Evolutionary conservation across 345 rosid species (phyloP).

Genomic region (Gossypium thurberi): DNA sequence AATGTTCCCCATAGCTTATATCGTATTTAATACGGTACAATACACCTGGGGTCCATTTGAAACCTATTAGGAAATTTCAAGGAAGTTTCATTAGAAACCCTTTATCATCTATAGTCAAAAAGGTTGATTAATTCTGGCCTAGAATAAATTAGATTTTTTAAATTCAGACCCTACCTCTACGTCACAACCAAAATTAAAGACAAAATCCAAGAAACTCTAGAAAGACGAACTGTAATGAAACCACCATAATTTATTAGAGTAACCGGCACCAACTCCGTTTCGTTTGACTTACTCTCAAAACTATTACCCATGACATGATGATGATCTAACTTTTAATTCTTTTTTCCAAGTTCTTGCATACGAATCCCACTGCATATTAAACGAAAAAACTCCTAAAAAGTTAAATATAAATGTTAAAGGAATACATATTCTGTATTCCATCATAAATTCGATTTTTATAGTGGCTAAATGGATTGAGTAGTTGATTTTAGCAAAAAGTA

Average conservation of each 20-base stretch:
- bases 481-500: not conserved
- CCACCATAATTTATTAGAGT: not conserved
- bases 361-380: not conserved
- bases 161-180: not conserved
- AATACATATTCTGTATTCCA: no score
- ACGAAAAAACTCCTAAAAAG: no score
- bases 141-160: not conserved
- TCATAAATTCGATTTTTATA: no score
- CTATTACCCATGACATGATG: not conserved
- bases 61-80: constrained; percentile 21
- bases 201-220: not conserved
- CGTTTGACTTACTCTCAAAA: not conserved
- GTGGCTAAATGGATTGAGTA: no score
- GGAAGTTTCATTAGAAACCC: constrained; percentile 29
- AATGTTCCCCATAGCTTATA: not conserved
- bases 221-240: not conserved
- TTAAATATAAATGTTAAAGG: no score
- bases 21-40: not conserved
- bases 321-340: not conserved
- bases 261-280: not conserved
- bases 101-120: not conserved
- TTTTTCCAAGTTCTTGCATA: not conserved
- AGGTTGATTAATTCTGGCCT: not conserved
- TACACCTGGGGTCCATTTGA: not conserved
- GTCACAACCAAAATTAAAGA: not conserved